Evolutionary conservation across 345 rosid genomes (phyloP).

Genomic region (Arabidopsis suecica): DNA sequence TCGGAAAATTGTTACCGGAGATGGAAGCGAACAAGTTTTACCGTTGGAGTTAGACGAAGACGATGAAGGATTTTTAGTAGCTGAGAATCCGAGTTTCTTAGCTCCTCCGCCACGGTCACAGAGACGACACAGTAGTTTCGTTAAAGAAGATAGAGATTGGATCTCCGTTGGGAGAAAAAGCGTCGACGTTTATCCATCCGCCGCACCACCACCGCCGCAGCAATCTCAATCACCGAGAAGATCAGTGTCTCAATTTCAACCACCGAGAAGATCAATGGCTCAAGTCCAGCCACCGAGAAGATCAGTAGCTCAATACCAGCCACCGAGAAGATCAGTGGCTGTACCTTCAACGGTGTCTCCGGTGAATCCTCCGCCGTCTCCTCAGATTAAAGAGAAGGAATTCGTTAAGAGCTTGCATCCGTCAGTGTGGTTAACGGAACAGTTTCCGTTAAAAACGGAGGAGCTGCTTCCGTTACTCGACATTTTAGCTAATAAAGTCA

Average conservation of each 20-base stretch:
- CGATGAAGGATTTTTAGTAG: slow-evolving; percentile 89
- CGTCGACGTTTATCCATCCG: slow-evolving; percentile 71
- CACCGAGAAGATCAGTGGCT: slow-evolving; percentile 50
- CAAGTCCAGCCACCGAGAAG: slow-evolving; percentile 47
- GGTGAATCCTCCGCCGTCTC: slow-evolving; percentile 45
- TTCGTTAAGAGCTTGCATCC: slow-evolving; percentile 77
- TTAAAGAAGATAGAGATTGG: slow-evolving; percentile 80
- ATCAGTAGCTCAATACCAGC: slow-evolving; percentile 46
- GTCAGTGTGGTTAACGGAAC: slow-evolving; percentile 94
- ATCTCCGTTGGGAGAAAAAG: slow-evolving; percentile 80
- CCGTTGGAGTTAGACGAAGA: slow-evolving; percentile 93
- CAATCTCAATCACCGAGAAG: slow-evolving; percentile 47
- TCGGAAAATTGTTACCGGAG: slow-evolving; percentile 64
- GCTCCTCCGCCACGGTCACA: slow-evolving; percentile 37
- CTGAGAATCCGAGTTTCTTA: slow-evolving; percentile 75
- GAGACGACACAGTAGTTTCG: slow-evolving; percentile 93
- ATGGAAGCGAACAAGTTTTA: slow-evolving; percentile 75
- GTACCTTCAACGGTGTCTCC: slow-evolving; percentile 37
- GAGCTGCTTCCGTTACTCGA: slow-evolving; percentile 92
- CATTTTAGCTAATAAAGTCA: slow-evolving; percentile 89
- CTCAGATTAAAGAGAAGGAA: slow-evolving; percentile 87
- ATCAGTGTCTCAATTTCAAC: slow-evolving; percentile 46
- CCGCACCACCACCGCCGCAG: slow-evolving; percentile 40
- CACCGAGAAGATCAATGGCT: slow-evolving; percentile 51
- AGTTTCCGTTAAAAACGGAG: slow-evolving; percentile 89